Evolutionary conservation across 352 stramenopile genomes (phyloP), one percentile per base, ranked within the genome.

Genomic region (Pythium aquatile): DNA sequence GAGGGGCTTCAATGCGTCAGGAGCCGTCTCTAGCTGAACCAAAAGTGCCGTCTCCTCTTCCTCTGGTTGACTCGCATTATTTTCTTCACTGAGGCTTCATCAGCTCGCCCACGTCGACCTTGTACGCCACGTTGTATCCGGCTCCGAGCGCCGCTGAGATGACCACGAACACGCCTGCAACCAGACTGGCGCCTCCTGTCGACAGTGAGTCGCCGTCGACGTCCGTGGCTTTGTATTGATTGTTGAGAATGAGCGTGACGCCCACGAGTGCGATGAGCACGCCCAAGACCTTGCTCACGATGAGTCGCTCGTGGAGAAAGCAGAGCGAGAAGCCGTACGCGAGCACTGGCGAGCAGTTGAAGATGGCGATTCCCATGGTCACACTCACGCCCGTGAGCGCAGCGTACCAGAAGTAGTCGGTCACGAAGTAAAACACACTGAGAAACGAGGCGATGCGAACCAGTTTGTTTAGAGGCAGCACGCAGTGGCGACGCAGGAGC

Each of bases 321-420:
- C 73, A 87, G 26, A 87, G 70, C 13, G 78, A 87, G 57, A 87
- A 87, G 61, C 69, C 80, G 68, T 83, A 87, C 11, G 83, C 78
- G 55, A 87, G 83, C n/a, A 87, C 63, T 17, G 78, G 78, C 13
- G 75, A 76, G 47, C 64, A 72, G 56, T 83, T 87, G 73, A 79
- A 82, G 56, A 87, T 80, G 9, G 75, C 74, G 0, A 68, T 82
- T 10, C 74, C 72, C 0, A 66, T 65, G 3, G 69, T 66, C 2
- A 84, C 75, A 26, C 65, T 84, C 61, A 84, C 57, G 55, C 66
- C 70, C 16, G 68, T 48, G 1, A 87, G 55, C 20, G 78, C 66
- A 0, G 72, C 67, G 65, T 75, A 87, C 78, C 75, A 84, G 53
- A 87, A 83, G 70, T 79, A 87, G 62, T 87, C 78, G 29, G 72